Evolutionary conservation across 2,329 filamentous ascomycete genomes (phyloP), one percentile per base, ranked within the genome.

Genomic region (Arthrobotrys sinensis): DNA sequence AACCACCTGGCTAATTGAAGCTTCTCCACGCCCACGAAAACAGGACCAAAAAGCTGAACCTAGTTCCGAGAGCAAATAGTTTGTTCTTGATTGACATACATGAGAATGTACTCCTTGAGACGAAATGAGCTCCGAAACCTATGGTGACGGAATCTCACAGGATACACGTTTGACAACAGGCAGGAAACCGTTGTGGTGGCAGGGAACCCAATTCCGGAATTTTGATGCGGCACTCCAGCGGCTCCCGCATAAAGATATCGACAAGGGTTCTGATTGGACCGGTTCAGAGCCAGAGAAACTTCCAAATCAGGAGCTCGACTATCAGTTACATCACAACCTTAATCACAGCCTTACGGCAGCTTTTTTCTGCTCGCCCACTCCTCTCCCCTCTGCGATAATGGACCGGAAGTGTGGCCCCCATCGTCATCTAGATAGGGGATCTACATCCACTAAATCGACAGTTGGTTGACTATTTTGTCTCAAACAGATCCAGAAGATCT

Each of bases 1-100:
- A 60, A 82, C 81, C 38, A 82, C 81, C 19, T 82, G 80, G 76
- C 81, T 81, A 80, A 81, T 82, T 45, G 81, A 82, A 79, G 81
- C 81, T 57, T 80, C 80, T 63, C 81, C 81, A 75, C 76, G 80
- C 38, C 53, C 64, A 21, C 71, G 45, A 34, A 43, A 73, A 63
- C 52, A 62, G 64, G 46, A 36, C 64, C 50, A 76, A 78, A 76
- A 65, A 34, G 32, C 38, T 40, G 48, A 77, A 62, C 60, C 50
- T 48, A 38, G 72, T 36, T 77, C 72, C 45, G 48, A 78, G 48
- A 68, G 63, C 63, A 75, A 79, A 75, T 62, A 76, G 40, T 73
- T 63, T 73, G 76, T 75, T 70, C 71, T 66, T 62, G 62, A 60
- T 55, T 68, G 66, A 79, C 64, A 80, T 72, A 65, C 43, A 57